Conservation (phyloP, 495 filamentous ascomycete genomes). For the Friedmanniomyces endolithicus region DNA sequence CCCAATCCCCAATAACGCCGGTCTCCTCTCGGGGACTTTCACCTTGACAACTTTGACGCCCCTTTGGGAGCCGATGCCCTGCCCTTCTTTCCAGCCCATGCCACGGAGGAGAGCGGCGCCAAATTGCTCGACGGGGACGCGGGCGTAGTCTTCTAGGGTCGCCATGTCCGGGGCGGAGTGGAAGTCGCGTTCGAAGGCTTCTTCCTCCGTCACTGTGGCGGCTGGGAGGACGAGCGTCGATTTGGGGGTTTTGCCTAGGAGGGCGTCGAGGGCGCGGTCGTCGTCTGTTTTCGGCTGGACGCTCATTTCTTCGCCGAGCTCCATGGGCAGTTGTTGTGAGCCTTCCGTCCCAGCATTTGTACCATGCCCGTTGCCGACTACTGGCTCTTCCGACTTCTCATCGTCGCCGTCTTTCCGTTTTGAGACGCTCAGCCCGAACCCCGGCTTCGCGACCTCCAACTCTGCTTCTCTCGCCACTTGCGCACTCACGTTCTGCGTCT, state of each 20-base stretch:
- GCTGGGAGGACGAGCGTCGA: slow-evolving; percentile 52
- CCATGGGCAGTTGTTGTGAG: background rate
- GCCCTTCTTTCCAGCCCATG: slow-evolving; percentile 90
- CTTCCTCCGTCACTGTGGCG: slow-evolving; percentile 43
- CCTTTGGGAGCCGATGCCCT: slow-evolving; percentile 48
- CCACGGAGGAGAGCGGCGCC: slow-evolving; percentile 75
- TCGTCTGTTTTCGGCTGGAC: slow-evolving; percentile 44
- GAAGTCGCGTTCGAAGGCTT: slow-evolving; percentile 56
- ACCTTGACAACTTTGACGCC: slow-evolving; percentile 34
- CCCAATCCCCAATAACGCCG: slow-evolving; percentile 75
- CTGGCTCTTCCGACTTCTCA: background rate
- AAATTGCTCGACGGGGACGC: slow-evolving; percentile 86
- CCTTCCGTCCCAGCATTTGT: background rate
- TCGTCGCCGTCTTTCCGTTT: background rate
- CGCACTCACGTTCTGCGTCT: slow-evolving; percentile 35
- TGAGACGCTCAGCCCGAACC: slow-evolving; percentile 13
- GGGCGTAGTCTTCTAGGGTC: slow-evolving; percentile 70
- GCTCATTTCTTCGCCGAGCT: background rate
- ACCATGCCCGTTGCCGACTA: background rate
- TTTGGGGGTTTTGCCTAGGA: slow-evolving; percentile 49
- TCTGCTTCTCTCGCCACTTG: slow-evolving; percentile 23
- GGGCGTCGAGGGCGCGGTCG: slow-evolving; percentile 65
- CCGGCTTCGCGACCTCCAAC: slow-evolving; percentile 12
- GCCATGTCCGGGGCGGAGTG: slow-evolving; percentile 61
- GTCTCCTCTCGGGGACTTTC: slow-evolving; percentile 48